Base-by-base conservation (phyloP, 2,329 filamentous ascomycete genomes). In the Xylariales sp. region DNA sequence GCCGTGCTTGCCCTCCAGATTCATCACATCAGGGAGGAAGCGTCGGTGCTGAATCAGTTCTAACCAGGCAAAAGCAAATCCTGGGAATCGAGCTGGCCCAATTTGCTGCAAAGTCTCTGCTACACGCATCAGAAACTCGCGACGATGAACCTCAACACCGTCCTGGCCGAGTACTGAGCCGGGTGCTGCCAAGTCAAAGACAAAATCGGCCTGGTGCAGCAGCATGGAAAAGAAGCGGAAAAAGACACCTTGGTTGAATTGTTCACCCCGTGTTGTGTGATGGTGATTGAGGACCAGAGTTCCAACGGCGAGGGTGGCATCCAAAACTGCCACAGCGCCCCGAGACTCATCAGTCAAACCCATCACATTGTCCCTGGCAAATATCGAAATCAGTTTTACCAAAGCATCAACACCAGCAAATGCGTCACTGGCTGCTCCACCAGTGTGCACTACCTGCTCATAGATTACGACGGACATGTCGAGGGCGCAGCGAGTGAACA, bases 171-270 rank as follows among this genome's bases (percentile, higher is more conserved):
- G 10, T 4, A 31, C 29, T 8, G 41, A 30, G 13, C 27, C 34
- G 11, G 29, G 16, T 16, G 34, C 41, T 14, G 30, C 13, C 19
- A 24, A 28, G 10, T 81, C 72, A 11, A 73, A 74, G 33, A 77
- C 67, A 32, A 67, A 56, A 19, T 78, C 71, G 40, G 91, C 74
- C 50, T 93, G 84, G 59, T 85, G 87, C 5, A 98, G 72, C 33
- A 96, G 73, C 52, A 85, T 69, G 0, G 88, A 91, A 56, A 96
- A 85, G 29, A 98, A 73, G 31, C 91, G 82, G 75, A 90, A 93
- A 70, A 96, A 97, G 20, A 94, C 82, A 44, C 88, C 83, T 55
- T 91, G 85, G 52, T 88, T 91, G 67, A 95, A 90, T 27, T 74
- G 76, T 38, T 95, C 89, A 4, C 81, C 85, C 31, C 84, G 80